Evolutionary conservation across 805 yeast species (phyloP).

Genomic region (Zygosaccharomyces lentus): DNA sequence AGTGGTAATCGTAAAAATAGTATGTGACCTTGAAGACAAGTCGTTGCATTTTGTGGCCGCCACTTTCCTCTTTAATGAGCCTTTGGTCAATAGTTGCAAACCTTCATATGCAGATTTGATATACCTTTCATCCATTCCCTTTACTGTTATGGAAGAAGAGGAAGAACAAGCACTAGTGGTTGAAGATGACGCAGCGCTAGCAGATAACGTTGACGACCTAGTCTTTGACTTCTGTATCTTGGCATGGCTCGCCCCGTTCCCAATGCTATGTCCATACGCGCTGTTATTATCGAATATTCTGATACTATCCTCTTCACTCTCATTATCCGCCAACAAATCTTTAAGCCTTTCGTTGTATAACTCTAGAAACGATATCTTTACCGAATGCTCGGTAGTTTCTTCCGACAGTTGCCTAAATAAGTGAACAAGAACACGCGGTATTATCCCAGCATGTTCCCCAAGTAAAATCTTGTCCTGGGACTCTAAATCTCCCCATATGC

Average conservation of each 20-base stretch:
- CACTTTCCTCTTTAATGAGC: constrained; percentile 61
- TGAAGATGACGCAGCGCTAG: constrained; percentile 4
- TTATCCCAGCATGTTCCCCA: constrained; percentile 53
- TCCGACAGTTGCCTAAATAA: constrained; percentile 49
- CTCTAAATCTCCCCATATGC: constrained; percentile 36
- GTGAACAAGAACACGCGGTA: constrained; percentile 53
- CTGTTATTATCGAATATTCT: constrained; percentile 47
- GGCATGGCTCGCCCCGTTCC: not conserved
- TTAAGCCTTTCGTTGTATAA: constrained; percentile 75
- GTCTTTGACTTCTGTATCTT: constrained; percentile 2
- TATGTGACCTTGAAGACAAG: constrained; percentile 72
- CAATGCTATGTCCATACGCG: not conserved
- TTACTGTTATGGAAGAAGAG: constrained; percentile 42
- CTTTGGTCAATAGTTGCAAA: constrained; percentile 47
- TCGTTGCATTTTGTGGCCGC: constrained; percentile 79
- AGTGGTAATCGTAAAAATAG: constrained; percentile 68
- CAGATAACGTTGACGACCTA: not conserved
- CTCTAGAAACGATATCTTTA: constrained; percentile 71
- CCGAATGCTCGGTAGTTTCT: constrained; percentile 50
- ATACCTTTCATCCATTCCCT: constrained; percentile 54
- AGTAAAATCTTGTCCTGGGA: constrained; percentile 27
- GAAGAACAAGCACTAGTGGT: constrained; percentile 21
- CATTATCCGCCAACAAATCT: constrained; percentile 49
- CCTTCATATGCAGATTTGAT: constrained; percentile 51
- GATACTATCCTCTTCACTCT: constrained; percentile 41